Conservation (phyloP, 306 rosid species). For the Glycyrrhiza uralensis region DNA sequence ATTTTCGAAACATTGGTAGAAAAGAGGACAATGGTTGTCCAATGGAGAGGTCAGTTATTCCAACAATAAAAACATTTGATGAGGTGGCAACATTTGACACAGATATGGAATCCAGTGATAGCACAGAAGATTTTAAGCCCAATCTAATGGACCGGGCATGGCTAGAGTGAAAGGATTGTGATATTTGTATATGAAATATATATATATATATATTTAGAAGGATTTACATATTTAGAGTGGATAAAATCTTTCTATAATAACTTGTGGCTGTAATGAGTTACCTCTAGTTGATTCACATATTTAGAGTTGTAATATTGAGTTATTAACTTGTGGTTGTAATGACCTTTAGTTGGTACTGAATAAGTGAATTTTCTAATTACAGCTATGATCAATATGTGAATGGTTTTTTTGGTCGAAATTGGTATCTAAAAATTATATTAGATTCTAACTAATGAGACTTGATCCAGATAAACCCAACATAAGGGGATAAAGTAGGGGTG, state of each 20-base stretch:
- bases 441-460: too few relatives aligned
- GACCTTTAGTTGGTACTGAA: too few relatives aligned
- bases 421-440: too few relatives aligned
- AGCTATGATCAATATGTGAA: too few relatives aligned
- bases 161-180: slow-evolving; percentile 17
- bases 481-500: too few relatives aligned
- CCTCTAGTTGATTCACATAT: background rate
- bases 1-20: slow-evolving; percentile 45
- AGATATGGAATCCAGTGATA: slow-evolving; percentile 21
- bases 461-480: too few relatives aligned
- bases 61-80: slow-evolving; percentile 21
- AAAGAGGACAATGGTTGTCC: slow-evolving; percentile 36
- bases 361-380: too few relatives aligned
- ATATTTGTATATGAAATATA: background rate
- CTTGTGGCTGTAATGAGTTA: background rate
- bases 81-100: slow-evolving; percentile 31
- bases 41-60: slow-evolving; percentile 35
- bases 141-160: slow-evolving; percentile 29
- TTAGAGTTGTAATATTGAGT: too few relatives aligned
- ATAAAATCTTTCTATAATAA: background rate
- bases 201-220: too few relatives aligned
- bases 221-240: background rate
- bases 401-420: too few relatives aligned
- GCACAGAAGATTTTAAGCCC: slow-evolving; percentile 27
- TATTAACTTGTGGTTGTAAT: too few relatives aligned